phyloP scores from a whole-genome alignment of 768 basidiomycete genomes.

The Exidia glandulosa region DNA sequence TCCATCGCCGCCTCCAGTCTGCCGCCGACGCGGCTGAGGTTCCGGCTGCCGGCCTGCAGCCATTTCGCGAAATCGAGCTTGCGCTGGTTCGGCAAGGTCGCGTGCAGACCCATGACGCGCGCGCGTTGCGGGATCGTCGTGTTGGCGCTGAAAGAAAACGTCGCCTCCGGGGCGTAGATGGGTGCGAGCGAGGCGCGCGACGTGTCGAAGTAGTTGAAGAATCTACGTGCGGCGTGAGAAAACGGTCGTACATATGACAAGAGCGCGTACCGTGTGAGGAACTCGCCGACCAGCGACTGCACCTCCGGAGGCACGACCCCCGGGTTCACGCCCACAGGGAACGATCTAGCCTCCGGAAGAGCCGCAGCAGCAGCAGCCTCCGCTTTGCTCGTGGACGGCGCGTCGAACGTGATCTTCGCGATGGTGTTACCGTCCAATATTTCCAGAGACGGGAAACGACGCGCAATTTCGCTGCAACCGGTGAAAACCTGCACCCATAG shows the following conservation, averaged over 20 bases:
- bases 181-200: conserved; percentile 55
- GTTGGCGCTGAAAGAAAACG: conserved; percentile 83
- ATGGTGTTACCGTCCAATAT: conserved; percentile 80
- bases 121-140: conserved; percentile 74
- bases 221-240: conserved; percentile 38
- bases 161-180: conserved; percentile 77
- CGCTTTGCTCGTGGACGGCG: conserved; percentile 35
- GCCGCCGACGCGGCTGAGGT: conserved; percentile 31
- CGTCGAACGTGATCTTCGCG: conserved; percentile 67
- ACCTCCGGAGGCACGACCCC: conserved; percentile 40
- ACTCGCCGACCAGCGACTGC: conserved; percentile 59
- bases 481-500: background rate
- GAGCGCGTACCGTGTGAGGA: conserved; percentile 56
- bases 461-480: conserved; percentile 61
- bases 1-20: conserved; percentile 13
- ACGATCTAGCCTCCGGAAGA: conserved; percentile 53
- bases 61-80: conserved; percentile 72
- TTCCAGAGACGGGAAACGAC: conserved; percentile 70
- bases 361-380: conserved; percentile 19
- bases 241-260: conserved; percentile 39
- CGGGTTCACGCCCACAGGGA: conserved; percentile 58
- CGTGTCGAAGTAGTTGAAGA: conserved; percentile 75
- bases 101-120: conserved; percentile 48
- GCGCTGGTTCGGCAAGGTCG: conserved; percentile 62
- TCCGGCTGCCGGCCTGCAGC: conserved; percentile 59